Percentiles rank a stretch among this genome's conserved stretches.
Conservation (phyloP, 805 yeast genomes). For the Candida maltosa region DNA sequence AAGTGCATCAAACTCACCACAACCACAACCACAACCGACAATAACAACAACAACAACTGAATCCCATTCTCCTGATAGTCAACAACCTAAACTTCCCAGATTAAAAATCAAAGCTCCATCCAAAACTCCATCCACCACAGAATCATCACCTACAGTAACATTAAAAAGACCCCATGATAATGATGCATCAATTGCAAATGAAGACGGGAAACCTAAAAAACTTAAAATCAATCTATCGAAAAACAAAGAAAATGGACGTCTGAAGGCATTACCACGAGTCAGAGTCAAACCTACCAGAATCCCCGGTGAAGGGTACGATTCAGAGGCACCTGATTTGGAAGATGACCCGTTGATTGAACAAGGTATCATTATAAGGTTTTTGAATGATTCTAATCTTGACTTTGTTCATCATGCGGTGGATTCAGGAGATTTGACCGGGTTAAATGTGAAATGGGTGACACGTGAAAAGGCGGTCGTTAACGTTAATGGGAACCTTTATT, state of each 20-base stretch:
- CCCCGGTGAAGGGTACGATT: constrained; percentile 95
- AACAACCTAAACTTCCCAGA: constrained; percentile 9
- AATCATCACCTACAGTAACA: too few relatives aligned
- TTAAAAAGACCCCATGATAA: constrained; percentile 5
- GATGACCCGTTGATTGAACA: constrained; percentile 92
- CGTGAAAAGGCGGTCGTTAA: constrained; percentile 72
- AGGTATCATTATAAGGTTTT: constrained; percentile 73
- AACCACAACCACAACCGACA: background rate
- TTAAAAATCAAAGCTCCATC: constrained; percentile 21
- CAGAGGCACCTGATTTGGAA: constrained; percentile 93
- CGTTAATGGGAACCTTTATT: constrained; percentile 66
- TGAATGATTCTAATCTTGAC: constrained; percentile 68
- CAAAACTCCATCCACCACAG: constrained; percentile 5
- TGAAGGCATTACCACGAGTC: constrained; percentile 38
- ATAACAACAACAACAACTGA: background rate
- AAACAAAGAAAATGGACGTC: constrained; percentile 7
- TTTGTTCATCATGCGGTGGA: constrained; percentile 74
- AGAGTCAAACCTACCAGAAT: constrained; percentile 60
- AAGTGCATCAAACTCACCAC: constrained; percentile 4
- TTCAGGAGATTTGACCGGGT: constrained; percentile 67
- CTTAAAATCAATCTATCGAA: constrained; percentile 16
- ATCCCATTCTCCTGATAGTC: constrained; percentile 4
- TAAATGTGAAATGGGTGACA: constrained; percentile 81
- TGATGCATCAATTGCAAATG: constrained; percentile 8
- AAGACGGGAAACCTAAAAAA: constrained; percentile 19